Evolutionary conservation across 129 eudicot species (phyloP).

Genomic region (Flaveria brownii): DNA sequence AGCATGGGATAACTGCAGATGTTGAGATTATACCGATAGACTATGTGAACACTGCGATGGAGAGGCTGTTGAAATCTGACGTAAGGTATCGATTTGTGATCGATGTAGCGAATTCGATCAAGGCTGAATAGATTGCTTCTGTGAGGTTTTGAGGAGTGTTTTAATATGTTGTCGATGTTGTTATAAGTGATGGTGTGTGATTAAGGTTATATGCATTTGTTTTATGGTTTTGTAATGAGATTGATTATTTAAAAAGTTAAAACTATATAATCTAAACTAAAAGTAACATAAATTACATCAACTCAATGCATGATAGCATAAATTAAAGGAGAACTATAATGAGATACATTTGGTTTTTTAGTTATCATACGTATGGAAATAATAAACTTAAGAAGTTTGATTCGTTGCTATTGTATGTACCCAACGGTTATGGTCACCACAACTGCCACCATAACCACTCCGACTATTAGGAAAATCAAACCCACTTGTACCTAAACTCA

Average conservation of each 20-base stretch:
- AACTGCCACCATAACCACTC: not conserved
- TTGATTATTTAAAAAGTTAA: not conserved
- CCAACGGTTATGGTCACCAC: not conserved
- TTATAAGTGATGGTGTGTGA: not conserved
- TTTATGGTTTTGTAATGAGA: not conserved
- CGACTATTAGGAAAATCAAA: too few relatives aligned
- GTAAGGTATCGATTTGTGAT: conserved; percentile 61
- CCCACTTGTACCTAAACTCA: too few relatives aligned
- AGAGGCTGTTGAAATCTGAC: conserved; percentile 53
- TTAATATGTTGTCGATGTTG: not conserved
- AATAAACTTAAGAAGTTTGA: not conserved
- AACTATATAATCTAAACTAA: not conserved
- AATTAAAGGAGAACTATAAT: too few relatives aligned
- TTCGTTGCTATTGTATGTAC: too few relatives aligned
- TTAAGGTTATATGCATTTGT: conserved; percentile 12
- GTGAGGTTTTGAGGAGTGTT: not conserved
- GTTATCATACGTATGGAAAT: too few relatives aligned
- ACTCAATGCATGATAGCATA: too few relatives aligned
- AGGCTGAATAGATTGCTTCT: conserved; percentile 27
- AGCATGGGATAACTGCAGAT: conserved; percentile 50
- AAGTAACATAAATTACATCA: too few relatives aligned
- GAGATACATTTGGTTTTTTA: too few relatives aligned
- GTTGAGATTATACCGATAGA: conserved; percentile 51
- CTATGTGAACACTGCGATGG: conserved; percentile 64
- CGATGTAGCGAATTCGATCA: conserved; percentile 46